phyloP scores from a whole-genome alignment of 192 early-diverging fungal genomes.

The Coemansia sp. region DNA sequence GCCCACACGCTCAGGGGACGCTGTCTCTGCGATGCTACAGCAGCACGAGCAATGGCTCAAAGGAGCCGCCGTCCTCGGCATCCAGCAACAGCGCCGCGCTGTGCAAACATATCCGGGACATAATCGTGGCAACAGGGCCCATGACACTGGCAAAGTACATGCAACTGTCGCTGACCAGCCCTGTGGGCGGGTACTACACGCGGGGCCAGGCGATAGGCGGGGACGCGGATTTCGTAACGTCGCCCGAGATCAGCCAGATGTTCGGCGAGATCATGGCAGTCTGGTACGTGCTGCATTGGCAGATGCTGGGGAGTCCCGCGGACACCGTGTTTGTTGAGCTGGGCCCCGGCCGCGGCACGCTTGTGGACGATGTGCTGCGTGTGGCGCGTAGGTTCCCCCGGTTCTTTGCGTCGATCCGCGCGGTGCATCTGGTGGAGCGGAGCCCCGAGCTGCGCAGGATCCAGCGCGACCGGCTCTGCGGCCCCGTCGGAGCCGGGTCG shows the following conservation, averaged over 20 bases:
- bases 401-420: constrained; percentile 62
- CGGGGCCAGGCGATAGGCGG: constrained; percentile 85
- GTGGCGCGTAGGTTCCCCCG: constrained; percentile 70
- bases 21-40: no score
- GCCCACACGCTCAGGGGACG: no score
- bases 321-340: constrained; percentile 70
- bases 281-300: constrained; percentile 88
- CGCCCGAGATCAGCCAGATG: constrained; percentile 97
- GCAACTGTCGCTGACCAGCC: constrained; percentile 82
- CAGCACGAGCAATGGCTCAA: constrained; percentile 8
- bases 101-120: constrained; percentile 61
- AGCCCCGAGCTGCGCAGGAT: constrained; percentile 72
- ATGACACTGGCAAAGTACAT: constrained; percentile 87
- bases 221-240: constrained; percentile 93
- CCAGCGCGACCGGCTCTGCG: constrained; percentile 60
- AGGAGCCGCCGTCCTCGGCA: constrained; percentile 44
- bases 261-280: constrained; percentile 94
- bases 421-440: constrained; percentile 83
- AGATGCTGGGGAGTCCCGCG: constrained; percentile 59
- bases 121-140: constrained; percentile 60
- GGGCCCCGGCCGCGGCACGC: constrained; percentile 92
- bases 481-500: constrained; percentile 1
- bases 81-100: constrained; percentile 37
- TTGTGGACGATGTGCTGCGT: constrained; percentile 89
- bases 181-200: constrained; percentile 93